A percentile compares a stretch with the other conserved stretches of the same genome.
phyloP scores from a whole-genome alignment of 179 eudicot species.

The Drosera spatulata region DNA sequence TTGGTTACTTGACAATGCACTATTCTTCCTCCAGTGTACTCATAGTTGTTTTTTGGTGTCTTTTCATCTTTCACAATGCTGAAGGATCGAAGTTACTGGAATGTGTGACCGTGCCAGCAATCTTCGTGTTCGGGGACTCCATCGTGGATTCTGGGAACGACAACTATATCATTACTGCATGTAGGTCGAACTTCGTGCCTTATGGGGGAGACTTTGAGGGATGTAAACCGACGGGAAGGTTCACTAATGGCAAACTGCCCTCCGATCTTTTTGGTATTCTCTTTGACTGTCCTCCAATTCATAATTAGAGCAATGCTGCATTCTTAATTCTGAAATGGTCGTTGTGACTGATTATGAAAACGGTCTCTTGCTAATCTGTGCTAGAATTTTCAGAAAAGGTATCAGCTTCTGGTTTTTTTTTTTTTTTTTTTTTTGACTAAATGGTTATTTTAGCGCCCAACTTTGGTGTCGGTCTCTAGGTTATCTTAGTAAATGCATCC shows the following conservation, averaged over 20 bases:
- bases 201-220: slow-evolving; percentile 39
- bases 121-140: slow-evolving; percentile 18
- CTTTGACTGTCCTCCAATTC: neutral
- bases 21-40: neutral
- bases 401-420: no score
- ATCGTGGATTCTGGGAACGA: slow-evolving; percentile 45
- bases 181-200: slow-evolving; percentile 37
- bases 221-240: slow-evolving; percentile 38
- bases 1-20: neutral
- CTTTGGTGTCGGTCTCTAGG: no score
- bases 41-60: neutral
- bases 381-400: no score
- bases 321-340: no score
- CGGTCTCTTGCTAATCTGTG: no score
- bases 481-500: no score
- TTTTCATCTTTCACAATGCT: neutral
- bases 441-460: no score
- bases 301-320: no score
- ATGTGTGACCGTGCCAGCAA: slow-evolving; percentile 10
- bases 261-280: slow-evolving; percentile 24
- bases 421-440: no score
- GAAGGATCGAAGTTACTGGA: neutral
- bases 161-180: slow-evolving; percentile 24
- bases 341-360: no score
- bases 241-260: slow-evolving; percentile 17